phyloP scores from a whole-genome alignment of 345 rosid genomes.

The Salix exigua region DNA sequence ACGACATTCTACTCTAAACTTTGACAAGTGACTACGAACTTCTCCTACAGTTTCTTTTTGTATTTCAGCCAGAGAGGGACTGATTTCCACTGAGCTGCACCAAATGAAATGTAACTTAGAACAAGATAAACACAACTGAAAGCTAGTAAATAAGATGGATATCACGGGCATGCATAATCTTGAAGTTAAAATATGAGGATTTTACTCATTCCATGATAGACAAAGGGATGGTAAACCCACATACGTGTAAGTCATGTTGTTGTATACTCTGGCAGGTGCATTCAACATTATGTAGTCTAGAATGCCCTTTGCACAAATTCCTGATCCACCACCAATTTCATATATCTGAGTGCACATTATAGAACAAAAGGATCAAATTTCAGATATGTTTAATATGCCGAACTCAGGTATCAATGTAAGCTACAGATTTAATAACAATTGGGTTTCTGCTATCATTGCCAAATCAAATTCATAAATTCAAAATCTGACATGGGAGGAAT shows the following conservation, averaged over 20 bases:
- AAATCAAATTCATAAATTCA: not conserved
- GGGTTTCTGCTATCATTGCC: not conserved
- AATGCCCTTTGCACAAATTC: conserved; percentile 90
- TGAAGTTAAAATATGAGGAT: not conserved
- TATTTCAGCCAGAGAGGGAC: conserved; percentile 78
- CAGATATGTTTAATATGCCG: conserved; percentile 1
- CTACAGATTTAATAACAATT: not conserved
- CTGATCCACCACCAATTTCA: conserved; percentile 99
- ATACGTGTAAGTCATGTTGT: conserved; percentile 83
- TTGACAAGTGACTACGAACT: conserved; percentile 72
- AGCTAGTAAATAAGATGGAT: not conserved
- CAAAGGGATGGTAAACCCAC: conserved; percentile 23
- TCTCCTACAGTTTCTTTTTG: conserved; percentile 87
- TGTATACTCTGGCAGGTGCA: conserved; percentile 88
- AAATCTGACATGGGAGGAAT: not conserved
- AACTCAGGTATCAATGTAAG: not conserved
- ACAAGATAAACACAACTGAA: not conserved
- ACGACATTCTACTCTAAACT: conserved; percentile 79
- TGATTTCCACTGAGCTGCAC: conserved; percentile 91
- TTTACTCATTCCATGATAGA: not conserved
- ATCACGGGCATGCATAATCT: not conserved
- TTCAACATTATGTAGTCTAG: conserved; percentile 94
- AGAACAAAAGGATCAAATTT: conserved; percentile 19
- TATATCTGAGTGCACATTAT: conserved; percentile 57
- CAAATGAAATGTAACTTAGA: conserved; percentile 10